Evolutionary conservation across 2,329 filamentous ascomycete species (phyloP).

Genomic region (Lomentospora prolificans): DNA sequence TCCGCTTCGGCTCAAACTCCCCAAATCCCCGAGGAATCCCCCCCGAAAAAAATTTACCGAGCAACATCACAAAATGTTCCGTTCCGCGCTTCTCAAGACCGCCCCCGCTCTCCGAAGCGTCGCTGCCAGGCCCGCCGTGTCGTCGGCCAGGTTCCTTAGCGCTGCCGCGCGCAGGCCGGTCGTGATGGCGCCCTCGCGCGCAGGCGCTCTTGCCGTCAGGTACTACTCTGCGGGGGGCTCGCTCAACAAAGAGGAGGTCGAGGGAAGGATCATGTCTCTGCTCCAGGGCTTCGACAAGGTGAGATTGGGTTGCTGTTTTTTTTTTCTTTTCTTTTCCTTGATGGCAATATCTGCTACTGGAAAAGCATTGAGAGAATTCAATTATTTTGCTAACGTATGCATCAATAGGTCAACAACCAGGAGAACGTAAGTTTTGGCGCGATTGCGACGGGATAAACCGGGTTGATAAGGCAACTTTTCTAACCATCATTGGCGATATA

Average conservation of each 20-base stretch:
- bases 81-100: constrained; percentile 73
- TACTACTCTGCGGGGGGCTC: constrained; percentile 78
- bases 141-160: constrained; percentile 53
- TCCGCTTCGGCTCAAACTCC: constrained; percentile 1
- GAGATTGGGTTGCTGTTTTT: constrained; percentile 12
- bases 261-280: constrained; percentile 85
- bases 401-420: constrained; percentile 54
- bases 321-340: constrained; percentile 18
- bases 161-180: constrained; percentile 42
- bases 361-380: constrained; percentile 9
- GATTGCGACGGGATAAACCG: constrained; percentile 8
- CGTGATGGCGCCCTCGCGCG: constrained; percentile 26
- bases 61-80: constrained; percentile 57
- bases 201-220: constrained; percentile 56
- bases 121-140: constrained; percentile 39
- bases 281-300: constrained; percentile 94
- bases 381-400: constrained; percentile 11
- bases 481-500: constrained; percentile 27
- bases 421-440: constrained; percentile 42
- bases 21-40: background rate
- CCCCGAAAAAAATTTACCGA: background rate
- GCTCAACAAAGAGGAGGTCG: constrained; percentile 73
- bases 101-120: constrained; percentile 58
- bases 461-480: background rate
- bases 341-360: constrained; percentile 1